Evolutionary conservation across 768 basidiomycete species (phyloP).

Genomic region (Hygrophoropsis aurantiaca): DNA sequence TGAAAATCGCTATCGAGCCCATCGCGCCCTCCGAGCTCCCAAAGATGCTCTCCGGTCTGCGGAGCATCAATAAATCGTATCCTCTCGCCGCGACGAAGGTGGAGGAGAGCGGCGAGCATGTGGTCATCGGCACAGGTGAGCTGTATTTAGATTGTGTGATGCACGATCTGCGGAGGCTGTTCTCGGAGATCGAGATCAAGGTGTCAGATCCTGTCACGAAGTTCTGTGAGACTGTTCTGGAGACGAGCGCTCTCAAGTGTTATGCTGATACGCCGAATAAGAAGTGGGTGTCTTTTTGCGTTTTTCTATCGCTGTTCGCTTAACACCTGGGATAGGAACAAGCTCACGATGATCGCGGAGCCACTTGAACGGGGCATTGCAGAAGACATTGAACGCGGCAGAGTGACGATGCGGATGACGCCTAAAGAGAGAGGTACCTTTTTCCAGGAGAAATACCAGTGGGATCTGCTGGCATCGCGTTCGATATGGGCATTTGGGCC

Average conservation of each 20-base stretch:
- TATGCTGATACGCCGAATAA: conserved; percentile 99
- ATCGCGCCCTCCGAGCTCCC: conserved; percentile 97
- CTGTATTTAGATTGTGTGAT: conserved; percentile 95
- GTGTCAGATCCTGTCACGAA: conserved; percentile 98
- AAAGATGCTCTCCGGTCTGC: conserved; percentile 96
- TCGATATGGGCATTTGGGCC: conserved; percentile 99
- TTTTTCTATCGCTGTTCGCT: too few relatives aligned
- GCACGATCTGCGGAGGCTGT: conserved; percentile 90
- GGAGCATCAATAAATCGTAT: conserved; percentile 97
- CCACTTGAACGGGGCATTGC: conserved; percentile 94
- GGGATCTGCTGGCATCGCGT: conserved; percentile 95
- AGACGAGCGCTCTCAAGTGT: conserved; percentile 96
- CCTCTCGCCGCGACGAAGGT: conserved; percentile 94
- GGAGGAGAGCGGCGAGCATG: conserved; percentile 97
- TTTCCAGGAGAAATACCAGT: conserved; percentile 96
- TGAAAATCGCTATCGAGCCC: conserved; percentile 98
- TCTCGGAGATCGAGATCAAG: conserved; percentile 99
- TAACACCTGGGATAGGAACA: conserved; percentile 87
- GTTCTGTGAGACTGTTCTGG: conserved; percentile 97
- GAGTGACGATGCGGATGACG: conserved; percentile 92
- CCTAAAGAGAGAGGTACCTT: conserved; percentile 93
- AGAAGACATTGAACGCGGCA: conserved; percentile 92
- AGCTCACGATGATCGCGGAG: conserved; percentile 98
- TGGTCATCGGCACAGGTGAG: conserved; percentile 95
- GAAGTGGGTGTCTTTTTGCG: conserved; percentile 58